These are phyloP conservation scores for Ophioceras dolichostomum DNA, from an alignment of 2,329 filamentous ascomycete species.

Conservation along the genomic window DNA sequence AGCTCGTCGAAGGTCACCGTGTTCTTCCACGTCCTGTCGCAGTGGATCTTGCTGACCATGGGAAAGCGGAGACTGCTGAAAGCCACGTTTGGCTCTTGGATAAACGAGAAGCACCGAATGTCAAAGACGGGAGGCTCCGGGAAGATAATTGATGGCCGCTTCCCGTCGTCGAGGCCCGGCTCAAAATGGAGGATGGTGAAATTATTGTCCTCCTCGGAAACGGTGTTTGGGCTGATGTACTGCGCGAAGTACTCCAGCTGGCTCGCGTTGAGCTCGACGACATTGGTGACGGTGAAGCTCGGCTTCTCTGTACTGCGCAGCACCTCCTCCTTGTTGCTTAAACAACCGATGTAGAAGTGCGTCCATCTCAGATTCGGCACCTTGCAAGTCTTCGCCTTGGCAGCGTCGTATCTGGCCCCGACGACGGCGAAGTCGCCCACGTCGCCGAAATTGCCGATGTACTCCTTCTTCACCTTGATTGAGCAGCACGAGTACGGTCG, in stretches of 20 bases:
- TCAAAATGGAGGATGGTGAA: conserved; percentile 34
- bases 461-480: conserved; percentile 85
- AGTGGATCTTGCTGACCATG: conserved; percentile 62
- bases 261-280: conserved; percentile 41
- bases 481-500: conserved; percentile 34
- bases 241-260: conserved; percentile 38
- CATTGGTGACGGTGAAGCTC: conserved; percentile 53
- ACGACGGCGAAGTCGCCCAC: conserved; percentile 73
- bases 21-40: conserved; percentile 59
- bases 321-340: conserved; percentile 54
- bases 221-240: conserved; percentile 30
- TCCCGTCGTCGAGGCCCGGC: conserved; percentile 25
- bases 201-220: conserved; percentile 23
- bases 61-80: conserved; percentile 65
- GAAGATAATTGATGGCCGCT: conserved; percentile 43
- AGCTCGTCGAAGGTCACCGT: conserved; percentile 58
- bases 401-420: conserved; percentile 59
- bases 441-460: conserved; percentile 66
- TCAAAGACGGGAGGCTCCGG: conserved; percentile 65
- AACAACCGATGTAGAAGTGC: conserved; percentile 67
- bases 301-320: conserved; percentile 38
- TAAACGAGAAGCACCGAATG: conserved; percentile 67
- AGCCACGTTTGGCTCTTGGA: conserved; percentile 53
- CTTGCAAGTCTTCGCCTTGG: conserved; percentile 42
- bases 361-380: conserved; percentile 56